Evolutionary conservation across 2,329 filamentous ascomycete genomes (phyloP).

Genomic region (Colletotrichum kahawae): DNA sequence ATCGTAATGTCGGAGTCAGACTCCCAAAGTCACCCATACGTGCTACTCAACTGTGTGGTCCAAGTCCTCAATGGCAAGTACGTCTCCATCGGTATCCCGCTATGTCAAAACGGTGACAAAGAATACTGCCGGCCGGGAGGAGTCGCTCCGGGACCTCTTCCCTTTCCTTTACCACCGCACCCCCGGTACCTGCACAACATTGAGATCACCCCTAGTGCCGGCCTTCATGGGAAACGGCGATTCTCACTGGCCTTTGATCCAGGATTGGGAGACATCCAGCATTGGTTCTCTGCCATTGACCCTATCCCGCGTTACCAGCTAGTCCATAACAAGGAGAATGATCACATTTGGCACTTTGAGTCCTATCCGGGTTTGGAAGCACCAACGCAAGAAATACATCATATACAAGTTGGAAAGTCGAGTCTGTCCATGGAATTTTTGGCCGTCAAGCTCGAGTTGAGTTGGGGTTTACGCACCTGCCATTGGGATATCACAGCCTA

Average conservation of each 20-base stretch:
- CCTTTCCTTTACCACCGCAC: neutral
- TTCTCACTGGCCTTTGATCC: neutral
- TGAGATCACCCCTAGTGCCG: neutral
- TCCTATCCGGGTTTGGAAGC: neutral
- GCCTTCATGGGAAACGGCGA: neutral
- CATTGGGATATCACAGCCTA: neutral
- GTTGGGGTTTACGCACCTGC: neutral
- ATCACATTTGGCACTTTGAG: neutral
- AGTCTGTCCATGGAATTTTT: neutral
- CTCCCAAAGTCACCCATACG: neutral
- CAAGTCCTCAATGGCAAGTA: neutral
- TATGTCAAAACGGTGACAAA: neutral
- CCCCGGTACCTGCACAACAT: neutral
- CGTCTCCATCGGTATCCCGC: neutral
- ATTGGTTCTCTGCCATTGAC: too few relatives aligned
- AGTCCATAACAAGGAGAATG: neutral
- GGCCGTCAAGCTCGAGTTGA: neutral
- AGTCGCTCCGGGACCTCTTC: neutral
- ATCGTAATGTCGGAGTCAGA: neutral
- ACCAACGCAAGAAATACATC: neutral
- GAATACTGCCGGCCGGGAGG: neutral
- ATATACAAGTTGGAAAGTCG: neutral
- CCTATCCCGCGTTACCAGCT: neutral
- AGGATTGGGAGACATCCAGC: neutral
- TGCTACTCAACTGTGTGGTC: neutral